A percentile compares a stretch with the other conserved stretches of the same genome.
These are phyloP conservation scores for Colletotrichum sp. DNA, from an alignment of 2,329 filamentous ascomycete genomes.

Conservation along the genomic window DNA sequence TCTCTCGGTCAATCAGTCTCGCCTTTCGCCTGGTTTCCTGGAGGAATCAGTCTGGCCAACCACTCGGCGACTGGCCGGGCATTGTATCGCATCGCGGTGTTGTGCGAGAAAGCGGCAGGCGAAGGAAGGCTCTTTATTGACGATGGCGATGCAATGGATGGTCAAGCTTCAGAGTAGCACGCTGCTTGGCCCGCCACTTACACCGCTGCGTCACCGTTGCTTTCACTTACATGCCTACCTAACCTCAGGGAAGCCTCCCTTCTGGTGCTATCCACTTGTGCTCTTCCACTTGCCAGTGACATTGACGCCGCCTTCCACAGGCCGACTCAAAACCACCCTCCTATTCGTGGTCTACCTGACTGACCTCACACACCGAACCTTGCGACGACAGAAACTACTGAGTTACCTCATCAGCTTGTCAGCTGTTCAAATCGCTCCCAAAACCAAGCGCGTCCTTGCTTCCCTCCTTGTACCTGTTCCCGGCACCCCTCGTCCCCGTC, in stretches of 20 bases:
- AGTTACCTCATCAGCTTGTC: conserved; percentile 14
- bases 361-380: background rate
- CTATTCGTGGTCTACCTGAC: background rate
- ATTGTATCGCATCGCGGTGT: background rate
- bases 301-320: background rate
- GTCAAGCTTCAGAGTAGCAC: background rate
- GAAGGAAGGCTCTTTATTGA: background rate
- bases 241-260: background rate
- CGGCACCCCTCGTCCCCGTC: conserved; percentile 4
- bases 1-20: conserved; percentile 11
- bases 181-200: conserved; percentile 15
- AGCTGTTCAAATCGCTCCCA: conserved; percentile 8
- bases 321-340: background rate
- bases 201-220: conserved; percentile 9
- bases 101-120: background rate
- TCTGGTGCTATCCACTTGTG: background rate
- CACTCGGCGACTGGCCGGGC: background rate
- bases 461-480: background rate
- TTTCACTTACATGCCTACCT: background rate
- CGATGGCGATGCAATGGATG: background rate
- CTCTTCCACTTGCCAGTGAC: background rate
- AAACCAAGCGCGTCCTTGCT: conserved; percentile 9
- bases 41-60: background rate
- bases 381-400: conserved; percentile 7
- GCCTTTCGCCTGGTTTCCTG: background rate